Evolutionary conservation across 1,284 basidiomycete genomes (phyloP).

Genomic region (Ustilago nuda): DNA sequence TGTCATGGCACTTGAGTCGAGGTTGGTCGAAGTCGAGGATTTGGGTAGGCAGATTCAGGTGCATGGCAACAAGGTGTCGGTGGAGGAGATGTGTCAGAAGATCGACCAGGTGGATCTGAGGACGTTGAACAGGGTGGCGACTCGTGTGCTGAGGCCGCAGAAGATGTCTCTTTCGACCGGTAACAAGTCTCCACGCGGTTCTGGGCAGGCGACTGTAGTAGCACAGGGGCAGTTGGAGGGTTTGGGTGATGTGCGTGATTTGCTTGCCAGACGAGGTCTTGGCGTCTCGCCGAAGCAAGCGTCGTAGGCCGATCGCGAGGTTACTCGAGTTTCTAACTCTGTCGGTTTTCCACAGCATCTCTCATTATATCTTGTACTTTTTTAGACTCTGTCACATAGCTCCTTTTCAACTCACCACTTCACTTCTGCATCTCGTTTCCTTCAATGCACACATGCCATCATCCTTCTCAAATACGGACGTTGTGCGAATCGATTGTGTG

Average conservation of each 20-base stretch:
- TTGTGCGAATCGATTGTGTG: background rate
- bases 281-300: conserved; percentile 49
- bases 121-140: conserved; percentile 80
- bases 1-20: conserved; percentile 94
- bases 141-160: conserved; percentile 75
- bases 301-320: background rate
- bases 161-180: conserved; percentile 31
- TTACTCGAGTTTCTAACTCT: background rate
- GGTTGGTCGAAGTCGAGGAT: conserved; percentile 78
- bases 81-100: conserved; percentile 90
- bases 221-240: conserved; percentile 63
- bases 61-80: conserved; percentile 86
- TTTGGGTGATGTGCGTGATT: conserved; percentile 58
- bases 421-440: background rate
- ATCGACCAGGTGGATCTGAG: conserved; percentile 84
- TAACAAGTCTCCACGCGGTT: conserved; percentile 29
- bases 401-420: conserved; percentile 12
- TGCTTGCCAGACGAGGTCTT: conserved; percentile 58
- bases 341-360: background rate
- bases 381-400: background rate
- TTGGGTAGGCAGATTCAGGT: conserved; percentile 82
- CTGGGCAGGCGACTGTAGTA: conserved; percentile 62
- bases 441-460: conserved; percentile 12
- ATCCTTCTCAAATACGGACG: background rate
- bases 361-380: background rate